These are phyloP conservation scores for Choiromyces venosus DNA, from an alignment of 495 filamentous ascomycete species.

Conservation along the genomic window DNA sequence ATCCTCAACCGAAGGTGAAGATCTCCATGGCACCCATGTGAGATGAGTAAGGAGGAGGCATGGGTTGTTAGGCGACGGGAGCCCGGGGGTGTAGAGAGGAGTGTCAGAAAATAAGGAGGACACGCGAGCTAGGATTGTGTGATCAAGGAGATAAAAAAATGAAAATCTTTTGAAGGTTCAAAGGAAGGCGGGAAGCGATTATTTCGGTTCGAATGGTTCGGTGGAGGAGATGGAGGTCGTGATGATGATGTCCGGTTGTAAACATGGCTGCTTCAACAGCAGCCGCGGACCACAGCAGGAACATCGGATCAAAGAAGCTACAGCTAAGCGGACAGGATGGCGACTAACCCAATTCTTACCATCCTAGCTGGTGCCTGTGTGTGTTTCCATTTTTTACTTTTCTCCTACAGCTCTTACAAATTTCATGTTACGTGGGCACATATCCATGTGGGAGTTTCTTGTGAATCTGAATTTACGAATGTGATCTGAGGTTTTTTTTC, in stretches of 20 bases:
- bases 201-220: neutral
- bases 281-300: neutral
- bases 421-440: neutral
- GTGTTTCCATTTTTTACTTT: neutral
- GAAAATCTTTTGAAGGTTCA: neutral
- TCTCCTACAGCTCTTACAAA: neutral
- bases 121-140: neutral
- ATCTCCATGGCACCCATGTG: conserved; percentile 9
- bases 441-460: neutral
- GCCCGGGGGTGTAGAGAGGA: neutral
- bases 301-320: neutral
- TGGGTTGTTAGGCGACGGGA: neutral
- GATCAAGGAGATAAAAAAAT: neutral
- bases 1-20: conserved; percentile 59
- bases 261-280: neutral
- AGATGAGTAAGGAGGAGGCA: neutral
- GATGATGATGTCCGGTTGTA: conserved; percentile 1
- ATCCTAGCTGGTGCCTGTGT: neutral
- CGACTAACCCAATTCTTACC: neutral
- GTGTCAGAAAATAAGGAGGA: neutral
- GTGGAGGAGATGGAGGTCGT: neutral
- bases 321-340: neutral
- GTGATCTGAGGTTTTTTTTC: neutral
- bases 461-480: neutral
- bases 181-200: neutral